Evolutionary conservation across 805 yeast species (phyloP).

Genomic region (Yarrowia osloensis): DNA sequence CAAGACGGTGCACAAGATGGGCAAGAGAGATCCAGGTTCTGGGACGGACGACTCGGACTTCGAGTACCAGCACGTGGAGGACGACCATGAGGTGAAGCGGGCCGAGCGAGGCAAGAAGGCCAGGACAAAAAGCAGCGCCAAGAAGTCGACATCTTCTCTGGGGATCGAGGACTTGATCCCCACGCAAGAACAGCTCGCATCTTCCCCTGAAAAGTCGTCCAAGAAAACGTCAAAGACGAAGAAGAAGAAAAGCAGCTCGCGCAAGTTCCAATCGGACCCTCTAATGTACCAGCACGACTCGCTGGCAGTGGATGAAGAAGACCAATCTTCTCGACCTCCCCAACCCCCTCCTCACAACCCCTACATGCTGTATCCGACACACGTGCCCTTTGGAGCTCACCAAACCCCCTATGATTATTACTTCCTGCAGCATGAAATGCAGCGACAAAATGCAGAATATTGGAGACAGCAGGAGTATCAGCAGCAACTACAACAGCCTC

Average conservation of each 20-base stretch:
- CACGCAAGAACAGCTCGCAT: background rate
- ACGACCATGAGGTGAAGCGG: slow-evolving; percentile 8
- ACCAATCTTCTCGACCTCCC: background rate
- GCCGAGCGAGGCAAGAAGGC: slow-evolving; percentile 2
- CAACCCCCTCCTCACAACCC: slow-evolving; percentile 23
- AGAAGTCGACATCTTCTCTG: background rate
- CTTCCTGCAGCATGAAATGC: slow-evolving; percentile 7
- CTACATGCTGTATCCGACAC: slow-evolving; percentile 15
- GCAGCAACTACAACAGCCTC: background rate
- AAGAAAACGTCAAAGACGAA: background rate
- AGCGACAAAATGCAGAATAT: background rate
- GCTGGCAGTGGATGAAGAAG: slow-evolving; percentile 5
- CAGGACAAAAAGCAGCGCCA: background rate
- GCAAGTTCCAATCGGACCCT: slow-evolving; percentile 7
- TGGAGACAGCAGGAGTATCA: background rate
- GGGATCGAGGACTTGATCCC: background rate
- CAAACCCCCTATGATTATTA: slow-evolving; percentile 14
- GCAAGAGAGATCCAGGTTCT: slow-evolving; percentile 1
- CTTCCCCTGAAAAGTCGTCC: background rate
- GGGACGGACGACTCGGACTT: slow-evolving; percentile 17
- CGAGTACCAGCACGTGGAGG: slow-evolving; percentile 28
- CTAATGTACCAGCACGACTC: slow-evolving; percentile 21
- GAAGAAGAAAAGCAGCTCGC: slow-evolving; percentile 6
- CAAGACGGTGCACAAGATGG: slow-evolving; percentile 22
- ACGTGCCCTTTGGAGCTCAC: slow-evolving; percentile 10